Base-by-base conservation (phyloP, 208 protist genomes). In the Plasmodiophora brassicae region DNA sequence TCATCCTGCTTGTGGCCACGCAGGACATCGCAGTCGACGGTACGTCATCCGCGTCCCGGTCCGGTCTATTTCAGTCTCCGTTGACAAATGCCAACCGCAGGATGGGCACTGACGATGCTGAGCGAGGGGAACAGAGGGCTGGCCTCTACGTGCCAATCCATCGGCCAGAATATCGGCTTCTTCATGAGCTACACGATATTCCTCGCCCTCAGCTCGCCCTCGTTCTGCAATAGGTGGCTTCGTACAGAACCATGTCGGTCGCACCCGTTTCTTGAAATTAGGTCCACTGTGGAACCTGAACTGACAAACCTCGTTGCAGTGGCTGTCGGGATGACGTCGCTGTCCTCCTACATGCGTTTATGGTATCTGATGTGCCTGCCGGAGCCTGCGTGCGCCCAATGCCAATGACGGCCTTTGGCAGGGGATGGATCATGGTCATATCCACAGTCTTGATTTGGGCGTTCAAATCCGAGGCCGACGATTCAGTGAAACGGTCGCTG, bases 71-170 rank as follows among this genome's bases (percentile, higher is more conserved):
- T 5, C n/a, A 32, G n/a, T 32, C 5, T 14, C 14, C 14, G n/a
- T 78, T 36, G 65, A 38, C 5, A 32, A 38, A 14, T 78, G 5
- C n/a, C n/a, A 38, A 57, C 28, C 20, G 35, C 25, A 71, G 84
- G 84, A n/a, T 86, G 84, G 84, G 84, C 84, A 57, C n/a, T 86
- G 28, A 57, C 84, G 1, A 86, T 86, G 50, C 84, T 86, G 5
- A 28, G 14, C 5, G 44, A 86, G 43, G 5, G 1, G 1, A 86
- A 86, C 84, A n/a, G 84, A 8, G 84, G 84, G 28, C n/a, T 71
- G 25, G 46, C 45, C 10, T 86, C 84, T 25, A 86, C 84, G 1
- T 86, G 84, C 50, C 84, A 86, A 65, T 53, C 84, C 10, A 71
- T 86, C 43, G 84, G 84, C 10, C 84, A 86, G 43, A 86, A 86